Evolutionary conservation across 371 early-diverging fungal species (phyloP), one percentile per base, ranked within the genome.

Genomic region (Mortierella sp.): DNA sequence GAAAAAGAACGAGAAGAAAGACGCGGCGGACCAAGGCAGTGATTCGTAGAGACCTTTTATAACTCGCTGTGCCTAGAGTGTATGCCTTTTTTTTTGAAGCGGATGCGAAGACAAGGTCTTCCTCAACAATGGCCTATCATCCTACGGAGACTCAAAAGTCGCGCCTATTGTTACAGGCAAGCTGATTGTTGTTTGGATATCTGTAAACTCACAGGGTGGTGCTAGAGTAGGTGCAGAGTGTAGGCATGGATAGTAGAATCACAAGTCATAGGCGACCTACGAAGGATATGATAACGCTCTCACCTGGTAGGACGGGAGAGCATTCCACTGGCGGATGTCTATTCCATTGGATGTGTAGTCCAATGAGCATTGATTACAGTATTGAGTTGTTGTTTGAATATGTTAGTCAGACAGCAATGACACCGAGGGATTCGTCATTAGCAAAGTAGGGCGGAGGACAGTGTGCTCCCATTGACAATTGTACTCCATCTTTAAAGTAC

Each of bases 101-200:
- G 40, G 40, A 37, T 37, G 13, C 40, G 2, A 37, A 13, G 8
- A 5, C 13, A 37, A 37, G 8, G 40, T 63, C 22, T 29, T 32
- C 34, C 45, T 45, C n/a, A n/a, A 45, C 15, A 47, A 47, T 47
- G n/a, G 37, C 17, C 47, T 47, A n/a, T 47, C 47, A 47, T n/a
- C 43, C 66, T 42, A 61, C 61, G 61, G 45, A 57, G 58, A 29
- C 58, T 57, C 29, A 57, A 57, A 34, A 31, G 32, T 32, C 57
- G 35, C 35, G 12, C 58, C 47, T 47, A 47, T 22, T 12, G 2
- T 17, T n/a, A 17, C 47, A 17, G 17, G 35, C 32, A 19, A 34
- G 37, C 34, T 34, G 58, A 29, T 1, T 29, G 35, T 35, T 35
- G n/a, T 17, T 17, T 17, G 47, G 19, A 6, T 13, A 47, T 22